Evolutionary conservation across 2,329 filamentous ascomycete genomes (phyloP), one percentile per base, ranked within the genome.

Genomic region (Sordariomycetes sp.): DNA sequence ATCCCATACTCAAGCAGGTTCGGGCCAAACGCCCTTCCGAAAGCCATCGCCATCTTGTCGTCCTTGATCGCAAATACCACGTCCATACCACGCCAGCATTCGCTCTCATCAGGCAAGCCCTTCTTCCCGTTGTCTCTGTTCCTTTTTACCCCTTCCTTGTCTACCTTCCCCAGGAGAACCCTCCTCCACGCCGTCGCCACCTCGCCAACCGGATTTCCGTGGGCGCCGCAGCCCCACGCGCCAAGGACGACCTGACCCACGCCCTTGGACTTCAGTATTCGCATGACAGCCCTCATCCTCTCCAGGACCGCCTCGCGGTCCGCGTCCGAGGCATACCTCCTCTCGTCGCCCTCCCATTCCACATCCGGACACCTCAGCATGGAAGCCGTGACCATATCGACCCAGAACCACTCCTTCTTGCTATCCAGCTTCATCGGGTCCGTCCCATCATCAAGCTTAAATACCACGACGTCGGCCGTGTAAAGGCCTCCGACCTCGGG

Each of bases 141-240:
- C 65, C 62, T 66, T 61, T 54, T 59, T 53, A 57, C 62, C 34
- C 55, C 52, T 58, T 63, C 59, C 1, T 51, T 54, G 1, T 60
- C 62, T 6, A 61, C 60, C 32, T 40, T 64, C 0, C 60, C 63
- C n/a, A 63, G 32, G 1, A 72, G 58, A 1, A 69, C 68, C 43
- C 69, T 70, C 14, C 66, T 65, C 69, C 83, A 87, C 0, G 78
- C 74, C 20, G 71, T 69, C 16, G 83, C 82, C 34, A 87, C 70
- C 66, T 86, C 81, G 1, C 69, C 69, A 0, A 83, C 76, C 0
- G 83, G 84, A 61, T 87, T 86, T 0, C 81, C 82, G 59, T 85
- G 83, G 0, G 81, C 81, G 2, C 83, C 83, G 60, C 82, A 86
- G 0, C 84, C 84, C 82, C 83, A 86, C 0, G 83, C 82, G 0